These are phyloP conservation scores for Pyrenophora graminea DNA, from an alignment of 2,329 filamentous ascomycete species.

Conservation along the genomic window DNA sequence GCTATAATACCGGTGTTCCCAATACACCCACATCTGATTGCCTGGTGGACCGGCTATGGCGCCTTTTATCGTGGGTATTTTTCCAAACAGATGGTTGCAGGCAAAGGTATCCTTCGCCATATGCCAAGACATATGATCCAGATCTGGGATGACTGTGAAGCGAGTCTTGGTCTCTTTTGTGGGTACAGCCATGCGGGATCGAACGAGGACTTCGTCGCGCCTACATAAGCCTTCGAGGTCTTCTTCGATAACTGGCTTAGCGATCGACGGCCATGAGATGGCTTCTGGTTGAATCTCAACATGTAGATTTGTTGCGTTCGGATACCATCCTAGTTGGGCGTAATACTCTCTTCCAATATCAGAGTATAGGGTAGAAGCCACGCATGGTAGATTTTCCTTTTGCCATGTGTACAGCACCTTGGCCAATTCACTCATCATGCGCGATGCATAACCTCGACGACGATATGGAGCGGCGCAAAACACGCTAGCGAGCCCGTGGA, in stretches of 20 bases:
- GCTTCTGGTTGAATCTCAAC: slow-evolving; percentile 56
- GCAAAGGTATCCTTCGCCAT: slow-evolving; percentile 77
- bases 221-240: neutral
- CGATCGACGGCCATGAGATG: neutral
- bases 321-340: slow-evolving; percentile 71
- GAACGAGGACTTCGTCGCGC: slow-evolving; percentile 65
- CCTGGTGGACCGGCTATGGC: slow-evolving; percentile 61
- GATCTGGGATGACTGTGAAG: slow-evolving; percentile 68
- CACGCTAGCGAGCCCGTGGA: slow-evolving; percentile 76
- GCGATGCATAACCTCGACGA: neutral
- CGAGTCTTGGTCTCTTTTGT: slow-evolving; percentile 48
- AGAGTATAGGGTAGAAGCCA: slow-evolving; percentile 79
- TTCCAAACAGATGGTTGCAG: slow-evolving; percentile 60
- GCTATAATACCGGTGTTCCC: slow-evolving; percentile 57
- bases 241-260: neutral
- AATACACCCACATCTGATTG: slow-evolving; percentile 68
- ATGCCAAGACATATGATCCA: slow-evolving; percentile 71
- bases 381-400: slow-evolving; percentile 29
- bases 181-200: slow-evolving; percentile 50
- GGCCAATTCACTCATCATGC: slow-evolving; percentile 37
- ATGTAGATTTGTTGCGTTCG: slow-evolving; percentile 70
- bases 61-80: slow-evolving; percentile 64
- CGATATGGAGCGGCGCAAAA: slow-evolving; percentile 55
- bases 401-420: slow-evolving; percentile 57
- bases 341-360: slow-evolving; percentile 85